Percentiles rank a stretch among this genome's conserved stretches.
Conservation (phyloP, 495 filamentous ascomycete species). For the Clohesyomyces aquaticus region DNA sequence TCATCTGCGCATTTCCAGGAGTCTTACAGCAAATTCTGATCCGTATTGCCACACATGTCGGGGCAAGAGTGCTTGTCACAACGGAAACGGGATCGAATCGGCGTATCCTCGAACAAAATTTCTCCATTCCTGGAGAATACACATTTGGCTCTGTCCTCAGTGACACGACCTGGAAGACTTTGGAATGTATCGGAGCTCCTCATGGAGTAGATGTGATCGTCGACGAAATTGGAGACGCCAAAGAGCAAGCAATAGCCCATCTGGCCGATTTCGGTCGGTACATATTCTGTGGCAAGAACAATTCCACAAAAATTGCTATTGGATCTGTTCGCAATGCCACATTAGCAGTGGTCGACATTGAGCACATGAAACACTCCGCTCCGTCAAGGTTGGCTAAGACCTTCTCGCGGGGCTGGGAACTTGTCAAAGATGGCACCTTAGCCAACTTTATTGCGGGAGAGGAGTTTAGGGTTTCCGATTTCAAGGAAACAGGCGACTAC, state of each 20-base stretch:
- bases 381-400: neutral
- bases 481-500: slow-evolving; percentile 57
- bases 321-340: slow-evolving; percentile 16
- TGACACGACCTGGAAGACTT: slow-evolving; percentile 9
- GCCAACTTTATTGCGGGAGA: neutral
- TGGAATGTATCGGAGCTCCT: too few relatives aligned
- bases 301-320: slow-evolving; percentile 48
- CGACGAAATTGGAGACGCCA: slow-evolving; percentile 34
- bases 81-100: slow-evolving; percentile 6
- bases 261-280: slow-evolving; percentile 14
- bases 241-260: slow-evolving; percentile 14
- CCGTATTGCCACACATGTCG: slow-evolving; percentile 8
- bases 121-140: slow-evolving; percentile 6
- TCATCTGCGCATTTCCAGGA: slow-evolving; percentile 15
- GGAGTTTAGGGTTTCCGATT: slow-evolving; percentile 43
- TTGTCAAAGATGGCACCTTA: neutral
- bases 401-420: neutral
- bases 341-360: slow-evolving; percentile 5
- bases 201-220: slow-evolving; percentile 38
- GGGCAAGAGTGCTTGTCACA: slow-evolving; percentile 19
- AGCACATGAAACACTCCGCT: too few relatives aligned
- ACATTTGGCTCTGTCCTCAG: neutral
- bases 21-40: slow-evolving; percentile 22
- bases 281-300: slow-evolving; percentile 47
- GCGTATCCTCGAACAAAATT: slow-evolving; percentile 3